Evolutionary conservation across 345 rosid species (phyloP).

Genomic region (Combretum micranthum): DNA sequence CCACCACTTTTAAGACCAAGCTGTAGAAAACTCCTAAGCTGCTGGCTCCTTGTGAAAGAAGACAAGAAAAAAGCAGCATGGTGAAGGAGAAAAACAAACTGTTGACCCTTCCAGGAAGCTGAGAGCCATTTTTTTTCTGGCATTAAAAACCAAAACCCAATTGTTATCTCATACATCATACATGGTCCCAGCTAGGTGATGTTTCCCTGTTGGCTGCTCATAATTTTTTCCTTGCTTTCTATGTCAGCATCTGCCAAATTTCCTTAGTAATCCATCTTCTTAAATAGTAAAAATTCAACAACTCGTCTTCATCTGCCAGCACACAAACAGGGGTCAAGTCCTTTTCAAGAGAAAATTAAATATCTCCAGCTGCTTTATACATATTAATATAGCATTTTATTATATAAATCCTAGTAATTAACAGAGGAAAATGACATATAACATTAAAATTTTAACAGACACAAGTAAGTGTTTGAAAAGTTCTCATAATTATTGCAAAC

Average conservation of each 20-base stretch:
- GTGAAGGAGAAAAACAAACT: neutral
- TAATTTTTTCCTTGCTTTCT: neutral
- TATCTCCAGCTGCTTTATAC: too few relatives aligned
- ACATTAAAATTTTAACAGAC: too few relatives aligned
- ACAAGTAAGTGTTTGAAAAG: too few relatives aligned
- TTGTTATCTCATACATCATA: neutral
- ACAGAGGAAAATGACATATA: too few relatives aligned
- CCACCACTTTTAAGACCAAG: too few relatives aligned
- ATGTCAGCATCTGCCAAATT: conserved; percentile 1
- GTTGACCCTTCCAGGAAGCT: conserved; percentile 1
- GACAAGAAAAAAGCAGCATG: neutral
- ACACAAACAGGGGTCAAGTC: conserved; percentile 2
- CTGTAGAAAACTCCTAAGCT: too few relatives aligned
- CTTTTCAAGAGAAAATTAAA: neutral
- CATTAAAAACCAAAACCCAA: neutral
- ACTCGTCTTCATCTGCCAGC: neutral
- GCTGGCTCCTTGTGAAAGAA: too few relatives aligned
- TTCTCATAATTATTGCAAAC: too few relatives aligned
- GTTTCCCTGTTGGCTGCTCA: neutral
- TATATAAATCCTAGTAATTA: too few relatives aligned
- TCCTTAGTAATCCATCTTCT: neutral
- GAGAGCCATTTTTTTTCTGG: neutral
- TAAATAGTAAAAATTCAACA: conserved; percentile 6
- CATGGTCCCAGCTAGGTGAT: conserved; percentile 1
- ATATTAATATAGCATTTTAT: too few relatives aligned